These are phyloP conservation scores for Calendula officinalis DNA, from an alignment of 129 eudicot genomes.

Conservation along the genomic window DNA sequence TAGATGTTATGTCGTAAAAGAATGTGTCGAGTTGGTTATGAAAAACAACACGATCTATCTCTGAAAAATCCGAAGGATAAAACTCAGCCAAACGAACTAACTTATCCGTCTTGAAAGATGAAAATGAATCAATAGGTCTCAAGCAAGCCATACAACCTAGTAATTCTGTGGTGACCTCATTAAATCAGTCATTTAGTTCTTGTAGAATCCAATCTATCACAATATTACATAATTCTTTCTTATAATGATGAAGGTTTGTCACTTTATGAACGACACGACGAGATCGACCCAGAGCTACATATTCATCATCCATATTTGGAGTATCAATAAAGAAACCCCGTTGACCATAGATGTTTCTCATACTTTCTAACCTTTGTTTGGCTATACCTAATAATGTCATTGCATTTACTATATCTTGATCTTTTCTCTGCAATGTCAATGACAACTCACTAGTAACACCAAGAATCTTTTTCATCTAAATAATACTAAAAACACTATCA, in stretches of 20 bases:
- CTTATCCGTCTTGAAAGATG: slow-evolving; percentile 4
- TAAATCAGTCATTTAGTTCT: too few species aligned
- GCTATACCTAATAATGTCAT: too few species aligned
- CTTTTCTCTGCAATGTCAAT: background rate
- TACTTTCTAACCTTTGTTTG: too few species aligned
- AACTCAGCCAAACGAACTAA: background rate
- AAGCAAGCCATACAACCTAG: slow-evolving; percentile 6
- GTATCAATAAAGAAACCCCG: too few species aligned
- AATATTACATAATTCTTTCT: background rate
- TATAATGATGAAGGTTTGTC: too few species aligned
- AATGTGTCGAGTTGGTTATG: too few species aligned
- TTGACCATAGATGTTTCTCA: too few species aligned
- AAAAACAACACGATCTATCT: background rate
- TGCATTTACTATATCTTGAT: too few species aligned
- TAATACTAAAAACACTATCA: background rate
- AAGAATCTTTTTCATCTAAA: background rate
- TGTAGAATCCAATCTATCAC: background rate
- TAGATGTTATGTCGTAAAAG: too few species aligned
- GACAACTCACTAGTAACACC: background rate
- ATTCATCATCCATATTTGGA: too few species aligned
- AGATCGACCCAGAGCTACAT: too few species aligned
- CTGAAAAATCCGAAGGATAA: background rate
- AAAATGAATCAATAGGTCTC: background rate
- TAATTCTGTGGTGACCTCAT: background rate
- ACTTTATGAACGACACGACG: too few species aligned